Evolutionary conservation across 2,329 filamentous ascomycete species (phyloP).

Genomic region (Phaeoacremonium minimum): DNA sequence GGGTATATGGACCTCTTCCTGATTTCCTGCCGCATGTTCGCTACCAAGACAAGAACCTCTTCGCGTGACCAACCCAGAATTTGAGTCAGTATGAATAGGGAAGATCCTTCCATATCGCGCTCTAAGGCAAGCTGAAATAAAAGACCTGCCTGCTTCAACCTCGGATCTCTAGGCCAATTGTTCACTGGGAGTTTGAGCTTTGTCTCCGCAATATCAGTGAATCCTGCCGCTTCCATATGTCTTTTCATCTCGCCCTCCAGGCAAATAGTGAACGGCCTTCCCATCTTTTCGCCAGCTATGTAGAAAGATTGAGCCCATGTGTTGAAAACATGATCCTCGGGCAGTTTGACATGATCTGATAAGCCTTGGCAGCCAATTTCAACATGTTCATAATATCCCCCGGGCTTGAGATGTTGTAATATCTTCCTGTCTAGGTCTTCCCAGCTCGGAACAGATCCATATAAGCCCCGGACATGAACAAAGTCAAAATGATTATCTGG

Average conservation of each 20-base stretch:
- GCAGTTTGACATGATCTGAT: neutral
- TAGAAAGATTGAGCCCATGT: neutral
- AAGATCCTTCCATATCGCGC: neutral
- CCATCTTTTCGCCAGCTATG: neutral
- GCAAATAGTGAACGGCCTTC: neutral
- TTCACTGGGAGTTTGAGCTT: neutral
- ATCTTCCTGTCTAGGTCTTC: neutral
- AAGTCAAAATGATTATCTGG: neutral
- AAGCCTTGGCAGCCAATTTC: neutral
- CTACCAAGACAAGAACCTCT: neutral
- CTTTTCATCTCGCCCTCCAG: neutral
- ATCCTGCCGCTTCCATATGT: neutral
- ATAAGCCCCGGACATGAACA: neutral
- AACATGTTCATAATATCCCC: conserved; percentile 46
- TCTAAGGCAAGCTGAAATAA: neutral
- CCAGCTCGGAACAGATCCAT: neutral
- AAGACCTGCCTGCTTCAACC: neutral
- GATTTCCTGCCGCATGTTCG: neutral
- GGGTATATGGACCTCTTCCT: neutral
- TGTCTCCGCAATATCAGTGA: neutral
- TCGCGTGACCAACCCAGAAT: neutral
- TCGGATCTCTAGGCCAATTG: neutral
- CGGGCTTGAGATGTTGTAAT: conserved; percentile 32
- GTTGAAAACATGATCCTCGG: neutral
- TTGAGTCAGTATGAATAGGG: neutral